Conservation (phyloP, 768 basidiomycete species). For the Suillus plorans region DNA sequence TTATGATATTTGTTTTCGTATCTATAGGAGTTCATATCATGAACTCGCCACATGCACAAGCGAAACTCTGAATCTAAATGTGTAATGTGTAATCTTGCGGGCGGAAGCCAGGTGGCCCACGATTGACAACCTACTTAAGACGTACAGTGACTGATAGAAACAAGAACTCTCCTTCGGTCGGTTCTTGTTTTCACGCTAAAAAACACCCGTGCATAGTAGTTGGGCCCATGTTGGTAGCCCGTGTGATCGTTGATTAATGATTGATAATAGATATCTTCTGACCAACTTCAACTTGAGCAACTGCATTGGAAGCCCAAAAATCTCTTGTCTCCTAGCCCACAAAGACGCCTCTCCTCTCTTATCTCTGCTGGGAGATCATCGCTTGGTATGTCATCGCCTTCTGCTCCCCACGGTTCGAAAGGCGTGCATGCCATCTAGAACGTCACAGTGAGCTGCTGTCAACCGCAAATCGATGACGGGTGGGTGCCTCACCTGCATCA, state of each 20-base stretch:
- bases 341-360: constrained; percentile 71
- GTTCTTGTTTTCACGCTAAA: not conserved
- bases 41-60: not conserved
- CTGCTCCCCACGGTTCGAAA: constrained; percentile 86
- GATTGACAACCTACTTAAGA: too few species aligned
- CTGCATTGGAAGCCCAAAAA: constrained; percentile 93
- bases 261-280: not conserved
- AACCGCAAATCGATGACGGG: not conserved
- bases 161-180: not conserved
- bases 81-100: not conserved
- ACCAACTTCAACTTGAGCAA: constrained; percentile 68
- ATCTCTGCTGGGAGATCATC: constrained; percentile 55
- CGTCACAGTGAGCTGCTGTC: constrained; percentile 2
- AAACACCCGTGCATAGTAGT: not conserved
- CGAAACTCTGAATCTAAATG: not conserved
- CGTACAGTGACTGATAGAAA: too few species aligned
- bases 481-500: constrained; percentile 64
- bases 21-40: too few species aligned
- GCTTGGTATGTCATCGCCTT: constrained; percentile 47
- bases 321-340: constrained; percentile 70
- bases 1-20: not conserved
- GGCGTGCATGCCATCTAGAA: constrained; percentile 85
- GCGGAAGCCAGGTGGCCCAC: not conserved
- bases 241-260: not conserved
- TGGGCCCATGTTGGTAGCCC: not conserved